Evolutionary conservation across 75 land plant genomes (phyloP).

Genomic region (Pinus albicaulis): DNA sequence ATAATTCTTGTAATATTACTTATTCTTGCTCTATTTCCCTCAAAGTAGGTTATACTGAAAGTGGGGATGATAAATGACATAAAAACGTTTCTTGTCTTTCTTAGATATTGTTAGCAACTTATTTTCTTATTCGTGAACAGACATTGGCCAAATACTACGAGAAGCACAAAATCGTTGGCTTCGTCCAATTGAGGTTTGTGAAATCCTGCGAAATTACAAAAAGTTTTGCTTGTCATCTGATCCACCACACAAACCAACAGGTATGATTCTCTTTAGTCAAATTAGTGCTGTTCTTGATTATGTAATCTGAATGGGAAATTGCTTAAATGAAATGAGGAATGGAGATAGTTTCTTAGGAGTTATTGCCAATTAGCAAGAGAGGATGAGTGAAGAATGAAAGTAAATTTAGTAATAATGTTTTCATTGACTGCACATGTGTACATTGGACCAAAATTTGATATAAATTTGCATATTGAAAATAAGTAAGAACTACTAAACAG

Average conservation of each 20-base stretch:
- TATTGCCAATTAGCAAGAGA: background rate
- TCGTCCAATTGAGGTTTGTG: constrained; percentile 92
- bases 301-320: background rate
- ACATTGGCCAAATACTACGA: constrained; percentile 66
- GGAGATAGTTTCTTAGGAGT: background rate
- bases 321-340: background rate
- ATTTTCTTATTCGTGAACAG: constrained; percentile 24
- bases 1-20: too few relatives aligned
- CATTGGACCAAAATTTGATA: background rate
- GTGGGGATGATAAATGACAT: background rate
- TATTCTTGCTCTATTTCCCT: too few relatives aligned
- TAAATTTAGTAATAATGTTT: background rate
- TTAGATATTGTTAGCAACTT: background rate
- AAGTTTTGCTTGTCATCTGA: constrained; percentile 73
- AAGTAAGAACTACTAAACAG: background rate
- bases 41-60: too few relatives aligned
- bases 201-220: constrained; percentile 71
- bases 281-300: background rate
- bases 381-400: background rate
- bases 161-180: constrained; percentile 95
- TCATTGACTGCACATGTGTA: background rate
- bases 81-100: background rate
- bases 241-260: constrained; percentile 75
- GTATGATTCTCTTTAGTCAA: constrained; percentile 27
- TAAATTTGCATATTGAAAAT: background rate